phyloP scores from a whole-genome alignment of 2,329 filamentous ascomycete genomes.

The Ustulina deusta region DNA sequence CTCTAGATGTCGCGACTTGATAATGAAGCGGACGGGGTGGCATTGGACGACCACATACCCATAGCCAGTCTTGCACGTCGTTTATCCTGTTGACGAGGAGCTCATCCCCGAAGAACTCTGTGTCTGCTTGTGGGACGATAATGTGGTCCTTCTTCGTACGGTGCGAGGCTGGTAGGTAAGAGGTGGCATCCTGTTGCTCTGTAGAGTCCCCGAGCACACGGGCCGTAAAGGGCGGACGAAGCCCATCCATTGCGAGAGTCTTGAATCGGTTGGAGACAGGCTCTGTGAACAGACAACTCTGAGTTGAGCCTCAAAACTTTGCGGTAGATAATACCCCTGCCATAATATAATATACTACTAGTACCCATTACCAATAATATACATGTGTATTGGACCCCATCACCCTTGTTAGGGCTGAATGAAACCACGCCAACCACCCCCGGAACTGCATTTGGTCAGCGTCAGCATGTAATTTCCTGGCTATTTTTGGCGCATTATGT shows the following conservation, averaged over 20 bases:
- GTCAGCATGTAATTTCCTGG: conserved; percentile 11
- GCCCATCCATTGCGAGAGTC: conserved; percentile 11
- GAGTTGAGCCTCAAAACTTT: not conserved
- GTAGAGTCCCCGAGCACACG: conserved; percentile 16
- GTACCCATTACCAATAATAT: no score
- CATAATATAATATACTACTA: no score
- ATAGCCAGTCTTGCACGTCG: conserved; percentile 49
- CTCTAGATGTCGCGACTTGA: conserved; percentile 51
- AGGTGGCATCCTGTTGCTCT: conserved; percentile 18
- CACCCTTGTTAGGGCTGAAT: conserved; percentile 36
- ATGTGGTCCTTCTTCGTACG: conserved; percentile 50
- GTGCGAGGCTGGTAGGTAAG: conserved; percentile 49
- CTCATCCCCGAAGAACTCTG: conserved; percentile 47
- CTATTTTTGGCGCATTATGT: conserved; percentile 35
- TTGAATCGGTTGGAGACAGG: not conserved
- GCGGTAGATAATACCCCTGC: not conserved
- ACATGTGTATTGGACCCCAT: not conserved
- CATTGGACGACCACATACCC: conserved; percentile 51
- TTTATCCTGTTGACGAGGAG: conserved; percentile 51
- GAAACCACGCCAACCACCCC: conserved; percentile 19
- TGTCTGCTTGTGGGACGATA: conserved; percentile 40
- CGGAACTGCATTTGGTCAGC: conserved; percentile 23
- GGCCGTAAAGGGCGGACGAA: conserved; percentile 27
- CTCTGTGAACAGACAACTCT: not conserved
- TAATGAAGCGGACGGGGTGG: conserved; percentile 56